Base-by-base conservation (phyloP, 2,329 filamentous ascomycete genomes). In the Pseudogymnoascus sp. region DNA sequence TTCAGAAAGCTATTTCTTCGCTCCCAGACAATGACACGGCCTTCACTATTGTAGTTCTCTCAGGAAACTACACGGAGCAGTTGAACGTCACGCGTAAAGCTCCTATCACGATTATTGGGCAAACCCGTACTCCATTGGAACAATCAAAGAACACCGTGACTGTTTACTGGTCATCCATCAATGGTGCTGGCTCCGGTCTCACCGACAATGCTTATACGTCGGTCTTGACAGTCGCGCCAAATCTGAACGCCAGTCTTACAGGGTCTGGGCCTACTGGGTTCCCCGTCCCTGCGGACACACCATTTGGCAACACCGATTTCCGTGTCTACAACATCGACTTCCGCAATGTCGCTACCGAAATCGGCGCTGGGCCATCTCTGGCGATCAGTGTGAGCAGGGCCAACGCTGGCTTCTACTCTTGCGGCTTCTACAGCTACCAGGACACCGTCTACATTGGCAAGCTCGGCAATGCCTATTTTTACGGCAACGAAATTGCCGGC, bases 371-470 rank as follows among this genome's bases (percentile, higher is more conserved):
- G 0, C 86, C 85, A 0, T 78, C 81, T 3, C 79, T 87, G 42
- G 85, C 86, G 0, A 69, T 88, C 5, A 83, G 81, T 16, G 77
- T 87, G 4, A 83, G 81, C 65, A 81, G 83, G 50, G 84, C 86
- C 0, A 89, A 89, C 69, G 80, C 84, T 0, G 84, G 84, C 0
- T 89, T 89, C 70, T 89, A 89, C 70, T 82, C 82, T 56, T 85
- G 82, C 56, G 83, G 85, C 0, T 83, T 89, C 68, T 85, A 86
- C 69, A 85, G 82, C 64, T 89, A 85, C 69, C 86, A 89, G 73
- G 86, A 89, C 66, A 89, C 86, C 6, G 83, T 88, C 3, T 89
- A 88, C 67, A 72, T 88, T 14, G 86, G 86, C 62, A 88, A 89
- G 70, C 76, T 87, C 0, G 86, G 82, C 31, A 88, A 87, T 66